These are phyloP conservation scores for Monosporascus sp. DNA, from an alignment of 2,329 filamentous ascomycete species.

Conservation along the genomic window DNA sequence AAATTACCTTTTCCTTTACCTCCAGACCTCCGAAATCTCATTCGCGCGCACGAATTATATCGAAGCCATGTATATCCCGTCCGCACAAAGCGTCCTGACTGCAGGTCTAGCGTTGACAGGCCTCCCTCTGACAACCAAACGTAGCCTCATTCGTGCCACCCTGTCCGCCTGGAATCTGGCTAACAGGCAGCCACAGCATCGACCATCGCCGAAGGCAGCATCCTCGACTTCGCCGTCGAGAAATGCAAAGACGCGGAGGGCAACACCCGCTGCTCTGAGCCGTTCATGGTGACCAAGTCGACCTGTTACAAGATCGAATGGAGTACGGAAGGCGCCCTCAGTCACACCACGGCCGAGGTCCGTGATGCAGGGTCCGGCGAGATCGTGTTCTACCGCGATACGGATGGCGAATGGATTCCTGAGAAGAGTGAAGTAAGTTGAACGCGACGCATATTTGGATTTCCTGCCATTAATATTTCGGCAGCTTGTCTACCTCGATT, in stretches of 20 bases:
- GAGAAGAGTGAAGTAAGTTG: conserved; percentile 34
- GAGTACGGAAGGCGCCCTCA: conserved; percentile 33
- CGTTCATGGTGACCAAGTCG: conserved; percentile 32
- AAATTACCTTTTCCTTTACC: too few relatives aligned
- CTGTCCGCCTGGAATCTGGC: not conserved
- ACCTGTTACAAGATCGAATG: conserved; percentile 37
- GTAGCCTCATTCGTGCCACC: conserved; percentile 5
- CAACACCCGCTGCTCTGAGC: conserved; percentile 33
- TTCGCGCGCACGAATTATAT: too few relatives aligned
- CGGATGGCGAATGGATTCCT: conserved; percentile 38
- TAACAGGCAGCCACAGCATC: conserved; percentile 10
- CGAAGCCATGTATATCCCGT: conserved; percentile 22
- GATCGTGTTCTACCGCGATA: conserved; percentile 39
- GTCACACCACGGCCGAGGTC: conserved; percentile 27
- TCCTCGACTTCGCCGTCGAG: conserved; percentile 37
- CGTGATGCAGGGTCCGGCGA: conserved; percentile 29
- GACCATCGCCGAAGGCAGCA: conserved; percentile 26
- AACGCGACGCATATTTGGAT: conserved; percentile 1
- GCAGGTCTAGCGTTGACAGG: conserved; percentile 21
- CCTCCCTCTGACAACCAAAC: conserved; percentile 7
- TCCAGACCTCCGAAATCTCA: too few relatives aligned
- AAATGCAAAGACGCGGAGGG: conserved; percentile 34
- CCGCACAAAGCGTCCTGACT: conserved; percentile 21
- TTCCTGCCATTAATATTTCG: not conserved
- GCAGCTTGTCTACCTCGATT: conserved; percentile 38